Evolutionary conservation across 1,284 basidiomycete species (phyloP), one percentile per base, ranked within the genome.

Genomic region (Trametes sp.): DNA sequence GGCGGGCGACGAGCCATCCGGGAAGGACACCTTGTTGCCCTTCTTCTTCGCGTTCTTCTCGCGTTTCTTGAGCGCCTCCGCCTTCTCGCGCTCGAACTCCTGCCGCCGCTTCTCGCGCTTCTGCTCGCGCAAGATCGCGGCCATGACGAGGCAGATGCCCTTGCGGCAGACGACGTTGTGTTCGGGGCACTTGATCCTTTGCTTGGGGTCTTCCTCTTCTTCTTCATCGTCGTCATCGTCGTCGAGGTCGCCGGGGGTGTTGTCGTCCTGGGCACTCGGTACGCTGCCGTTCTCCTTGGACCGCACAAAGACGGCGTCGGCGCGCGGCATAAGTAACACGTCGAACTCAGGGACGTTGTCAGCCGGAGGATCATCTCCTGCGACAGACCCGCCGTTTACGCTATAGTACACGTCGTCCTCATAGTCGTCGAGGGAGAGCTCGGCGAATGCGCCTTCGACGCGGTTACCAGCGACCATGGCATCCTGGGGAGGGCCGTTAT

Each of bases 111-210:
- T 21, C 44, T 62, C 53, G 42, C 33, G 31, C 11, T 52, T 31
- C 16, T 46, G 28, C 33, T 57, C 48, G 28, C 62, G 50, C 35
- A 51, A 10, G 26, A 51, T 63, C 6, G 52, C 49, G 2, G 51
- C 63, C 44, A 69, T 66, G 31, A 67, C 57, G 29, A 54, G 44
- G 60, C 74, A 75, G 21, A 74, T 73, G 36, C 72, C 72, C 55
- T 67, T 69, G 42, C 48, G 61, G 62, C 73, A 74, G 13, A 70
- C 42, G 45, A 54, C 59, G 46, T 68, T 68, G 59, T 75, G 74
- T 7, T 59, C 57, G 2, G 49, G 53, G 58, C 73, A 75, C 19
- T 68, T 19, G 41, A 44, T 9, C 41, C 21, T 44, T 16, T 14
- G 38, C 33, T 61, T 29, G 52, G 56, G 64, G 13, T 64, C 41